Percentiles rank a stretch among this genome's conserved stretches.
Conservation (phyloP, 2,329 filamentous ascomycete species). For the Alternaria infectoria region DNA sequence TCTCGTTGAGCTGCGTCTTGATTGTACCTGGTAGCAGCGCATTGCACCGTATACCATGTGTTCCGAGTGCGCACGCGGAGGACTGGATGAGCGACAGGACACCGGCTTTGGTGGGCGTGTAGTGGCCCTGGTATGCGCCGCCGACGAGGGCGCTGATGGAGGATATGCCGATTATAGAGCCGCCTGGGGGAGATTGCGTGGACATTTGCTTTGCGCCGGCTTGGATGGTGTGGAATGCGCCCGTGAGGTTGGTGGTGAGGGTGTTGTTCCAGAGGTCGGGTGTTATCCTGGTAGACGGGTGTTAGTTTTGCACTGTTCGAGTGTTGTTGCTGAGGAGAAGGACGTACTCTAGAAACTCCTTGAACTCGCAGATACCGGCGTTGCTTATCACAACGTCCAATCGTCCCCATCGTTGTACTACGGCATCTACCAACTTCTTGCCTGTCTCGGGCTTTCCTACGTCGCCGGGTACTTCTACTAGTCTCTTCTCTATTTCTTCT, state of each 20-base stretch:
- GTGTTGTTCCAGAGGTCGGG: slow-evolving; percentile 74
- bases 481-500: slow-evolving; percentile 43
- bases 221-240: slow-evolving; percentile 87
- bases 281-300: slow-evolving; percentile 60
- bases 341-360: slow-evolving; percentile 76
- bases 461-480: slow-evolving; percentile 77
- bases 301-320: neutral
- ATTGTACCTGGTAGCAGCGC: slow-evolving; percentile 84
- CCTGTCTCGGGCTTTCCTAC: slow-evolving; percentile 78
- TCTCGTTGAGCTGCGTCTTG: slow-evolving; percentile 82
- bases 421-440: slow-evolving; percentile 67
- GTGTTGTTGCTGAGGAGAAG: neutral
- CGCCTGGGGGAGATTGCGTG: slow-evolving; percentile 65
- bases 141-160: slow-evolving; percentile 79
- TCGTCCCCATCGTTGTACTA: slow-evolving; percentile 65
- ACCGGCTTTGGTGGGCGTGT: slow-evolving; percentile 85
- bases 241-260: slow-evolving; percentile 80
- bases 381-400: slow-evolving; percentile 80
- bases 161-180: slow-evolving; percentile 78
- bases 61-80: slow-evolving; percentile 77
- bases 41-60: slow-evolving; percentile 80
- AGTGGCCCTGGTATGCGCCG: slow-evolving; percentile 79
- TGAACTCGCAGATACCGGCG: slow-evolving; percentile 87
- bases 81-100: slow-evolving; percentile 83
- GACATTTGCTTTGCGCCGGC: slow-evolving; percentile 86